phyloP scores from a whole-genome alignment of 2,329 filamentous ascomycete genomes.

The Fusarium sp. region DNA sequence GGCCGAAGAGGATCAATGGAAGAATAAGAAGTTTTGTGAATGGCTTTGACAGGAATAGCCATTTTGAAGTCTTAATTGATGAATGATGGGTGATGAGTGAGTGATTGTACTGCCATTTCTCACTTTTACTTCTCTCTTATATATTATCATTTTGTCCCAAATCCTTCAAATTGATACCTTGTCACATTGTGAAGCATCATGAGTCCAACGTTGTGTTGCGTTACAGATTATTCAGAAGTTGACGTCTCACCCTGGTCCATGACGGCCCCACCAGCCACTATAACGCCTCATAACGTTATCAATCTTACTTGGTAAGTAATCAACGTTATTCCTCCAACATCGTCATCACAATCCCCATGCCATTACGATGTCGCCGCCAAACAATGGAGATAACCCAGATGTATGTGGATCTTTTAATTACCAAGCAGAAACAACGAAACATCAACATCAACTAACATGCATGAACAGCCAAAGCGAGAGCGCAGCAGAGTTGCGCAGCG shows the following conservation, averaged over 20 bases:
- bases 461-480: conserved; percentile 42
- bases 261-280: conserved; percentile 19
- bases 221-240: conserved; percentile 11
- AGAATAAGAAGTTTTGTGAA: conserved; percentile 46
- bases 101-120: not conserved
- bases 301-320: conserved; percentile 2
- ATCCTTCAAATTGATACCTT: not conserved
- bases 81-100: too few relatives aligned
- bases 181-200: not conserved
- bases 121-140: not conserved
- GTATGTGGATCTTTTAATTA: conserved; percentile 37
- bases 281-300: conserved; percentile 33
- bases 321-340: conserved; percentile 25
- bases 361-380: conserved; percentile 34
- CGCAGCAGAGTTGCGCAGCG: conserved; percentile 45
- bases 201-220: conserved; percentile 23
- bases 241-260: conserved; percentile 1
- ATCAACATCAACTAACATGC: conserved; percentile 1
- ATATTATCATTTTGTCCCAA: accelerated
- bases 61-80: conserved; percentile 1
- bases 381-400: conserved; percentile 17
- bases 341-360: conserved; percentile 1
- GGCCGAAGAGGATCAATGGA: conserved; percentile 51
- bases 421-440: conserved; percentile 12
- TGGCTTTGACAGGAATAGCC: conserved; percentile 21